phyloP scores from a whole-genome alignment of 2,329 filamentous ascomycete species.

The Sporothrix humicola region DNA sequence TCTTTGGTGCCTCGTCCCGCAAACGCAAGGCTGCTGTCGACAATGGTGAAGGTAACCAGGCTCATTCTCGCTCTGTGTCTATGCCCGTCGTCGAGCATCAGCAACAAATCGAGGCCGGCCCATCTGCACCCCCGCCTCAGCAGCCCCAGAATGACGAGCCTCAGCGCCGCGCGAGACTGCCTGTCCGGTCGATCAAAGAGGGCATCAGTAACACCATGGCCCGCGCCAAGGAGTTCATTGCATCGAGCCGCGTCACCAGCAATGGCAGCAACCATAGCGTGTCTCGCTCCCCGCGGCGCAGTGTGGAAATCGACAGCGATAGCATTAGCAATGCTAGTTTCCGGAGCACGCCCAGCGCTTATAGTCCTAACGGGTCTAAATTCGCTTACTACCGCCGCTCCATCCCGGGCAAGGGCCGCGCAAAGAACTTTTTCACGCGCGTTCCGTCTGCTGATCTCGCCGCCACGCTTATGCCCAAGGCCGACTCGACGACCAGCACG shows the following conservation, averaged over 20 bases:
- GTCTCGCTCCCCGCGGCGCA: too few species aligned
- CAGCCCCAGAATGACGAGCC: not conserved
- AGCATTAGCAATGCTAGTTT: slow-evolving; percentile 22
- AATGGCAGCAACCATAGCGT: not conserved
- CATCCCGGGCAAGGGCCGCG: slow-evolving; percentile 52
- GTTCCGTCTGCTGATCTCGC: slow-evolving; percentile 24
- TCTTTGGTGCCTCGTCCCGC: slow-evolving; percentile 25
- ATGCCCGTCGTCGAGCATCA: slow-evolving; percentile 37
- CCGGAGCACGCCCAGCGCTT: slow-evolving; percentile 31
- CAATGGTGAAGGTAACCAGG: too few species aligned
- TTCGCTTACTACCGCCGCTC: slow-evolving; percentile 44
- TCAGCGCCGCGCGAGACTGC: not conserved
- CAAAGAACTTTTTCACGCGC: slow-evolving; percentile 36
- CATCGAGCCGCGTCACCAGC: slow-evolving; percentile 20
- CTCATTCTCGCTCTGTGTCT: slow-evolving; percentile 16
- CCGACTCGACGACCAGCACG: not conserved
- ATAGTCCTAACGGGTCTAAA: slow-evolving; percentile 13
- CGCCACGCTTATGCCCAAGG: not conserved
- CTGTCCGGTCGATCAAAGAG: slow-evolving; percentile 25
- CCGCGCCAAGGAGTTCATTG: not conserved
- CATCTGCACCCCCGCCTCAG: slow-evolving; percentile 41
- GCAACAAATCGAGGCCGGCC: slow-evolving; percentile 35
- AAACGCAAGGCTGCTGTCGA: slow-evolving; percentile 36
- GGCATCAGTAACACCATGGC: slow-evolving; percentile 4
- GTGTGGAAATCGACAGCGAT: not conserved